phyloP scores from a whole-genome alignment of 176 grass and related monocot species.

The Puya raimondii region DNA sequence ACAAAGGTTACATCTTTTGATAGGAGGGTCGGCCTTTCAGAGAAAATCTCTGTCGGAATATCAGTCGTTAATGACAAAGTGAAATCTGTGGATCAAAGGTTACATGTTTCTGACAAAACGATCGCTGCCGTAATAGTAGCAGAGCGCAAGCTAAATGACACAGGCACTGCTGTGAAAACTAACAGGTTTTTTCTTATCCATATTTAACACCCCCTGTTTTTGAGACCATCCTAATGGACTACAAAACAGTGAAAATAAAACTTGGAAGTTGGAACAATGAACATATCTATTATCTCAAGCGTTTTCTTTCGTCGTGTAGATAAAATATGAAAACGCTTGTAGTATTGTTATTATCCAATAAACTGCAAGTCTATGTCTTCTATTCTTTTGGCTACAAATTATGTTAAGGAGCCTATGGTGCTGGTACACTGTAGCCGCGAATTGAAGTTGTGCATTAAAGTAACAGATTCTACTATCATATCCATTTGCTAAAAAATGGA shows the following conservation, averaged over 20 bases:
- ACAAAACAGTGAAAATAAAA: neutral
- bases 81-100: conserved; percentile 75
- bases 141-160: conserved; percentile 87
- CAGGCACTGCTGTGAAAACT: conserved; percentile 84
- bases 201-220: conserved; percentile 7
- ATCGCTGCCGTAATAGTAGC: conserved; percentile 70
- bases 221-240: neutral
- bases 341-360: no score
- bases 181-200: conserved; percentile 51
- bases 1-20: conserved; percentile 81
- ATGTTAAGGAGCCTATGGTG: no score
- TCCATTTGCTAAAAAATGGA: neutral
- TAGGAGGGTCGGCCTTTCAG: conserved; percentile 67
- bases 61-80: conserved; percentile 91
- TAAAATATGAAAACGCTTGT: no score
- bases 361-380: no score
- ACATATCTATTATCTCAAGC: neutral
- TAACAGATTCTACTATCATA: neutral
- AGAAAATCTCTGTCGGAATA: conserved; percentile 77
- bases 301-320: neutral
- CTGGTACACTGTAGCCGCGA: no score
- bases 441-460: no score
- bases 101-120: conserved; percentile 94
- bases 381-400: no score
- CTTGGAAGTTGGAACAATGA: neutral